These are phyloP conservation scores for Marasmius fiardii DNA, from an alignment of 1,284 basidiomycete genomes.

Conservation along the genomic window DNA sequence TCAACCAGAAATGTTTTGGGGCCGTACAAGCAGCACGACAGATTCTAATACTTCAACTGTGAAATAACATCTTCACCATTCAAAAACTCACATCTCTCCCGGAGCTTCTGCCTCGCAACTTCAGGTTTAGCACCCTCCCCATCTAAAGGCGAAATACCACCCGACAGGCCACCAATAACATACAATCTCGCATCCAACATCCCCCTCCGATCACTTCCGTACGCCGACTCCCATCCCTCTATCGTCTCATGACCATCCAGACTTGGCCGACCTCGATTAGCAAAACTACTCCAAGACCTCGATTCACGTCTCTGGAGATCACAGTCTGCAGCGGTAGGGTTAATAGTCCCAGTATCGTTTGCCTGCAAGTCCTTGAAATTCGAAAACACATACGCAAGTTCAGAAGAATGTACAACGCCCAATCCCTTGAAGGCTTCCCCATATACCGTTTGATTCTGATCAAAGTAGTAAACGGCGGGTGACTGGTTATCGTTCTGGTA, in stretches of 20 bases:
- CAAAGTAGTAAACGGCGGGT: slow-evolving; percentile 1
- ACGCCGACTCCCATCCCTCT: slow-evolving; percentile 1
- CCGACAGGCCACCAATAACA: neutral
- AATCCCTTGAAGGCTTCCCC: neutral
- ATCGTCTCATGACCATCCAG: neutral
- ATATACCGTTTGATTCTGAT: slow-evolving; percentile 1
- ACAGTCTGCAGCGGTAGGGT: neutral
- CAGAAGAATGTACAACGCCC: slow-evolving; percentile 1
- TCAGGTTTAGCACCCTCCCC: neutral
- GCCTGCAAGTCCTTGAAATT: neutral
- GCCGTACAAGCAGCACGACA: too few species aligned
- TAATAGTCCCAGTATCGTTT: neutral
- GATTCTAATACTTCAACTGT: neutral
- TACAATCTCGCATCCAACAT: neutral
- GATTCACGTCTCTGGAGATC: neutral
- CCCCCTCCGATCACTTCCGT: neutral
- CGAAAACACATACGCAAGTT: neutral
- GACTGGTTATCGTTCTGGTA: neutral
- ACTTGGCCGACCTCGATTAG: neutral
- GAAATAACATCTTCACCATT: neutral
- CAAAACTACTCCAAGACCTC: slow-evolving; percentile 1
- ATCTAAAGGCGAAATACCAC: neutral
- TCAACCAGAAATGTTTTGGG: too few species aligned
- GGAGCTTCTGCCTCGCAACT: neutral
- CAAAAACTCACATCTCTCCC: neutral